Percentiles rank a stretch among this genome's conserved stretches.
Conservation (phyloP, 2,329 filamentous ascomycete species). For the Clarireedia paspali region DNA sequence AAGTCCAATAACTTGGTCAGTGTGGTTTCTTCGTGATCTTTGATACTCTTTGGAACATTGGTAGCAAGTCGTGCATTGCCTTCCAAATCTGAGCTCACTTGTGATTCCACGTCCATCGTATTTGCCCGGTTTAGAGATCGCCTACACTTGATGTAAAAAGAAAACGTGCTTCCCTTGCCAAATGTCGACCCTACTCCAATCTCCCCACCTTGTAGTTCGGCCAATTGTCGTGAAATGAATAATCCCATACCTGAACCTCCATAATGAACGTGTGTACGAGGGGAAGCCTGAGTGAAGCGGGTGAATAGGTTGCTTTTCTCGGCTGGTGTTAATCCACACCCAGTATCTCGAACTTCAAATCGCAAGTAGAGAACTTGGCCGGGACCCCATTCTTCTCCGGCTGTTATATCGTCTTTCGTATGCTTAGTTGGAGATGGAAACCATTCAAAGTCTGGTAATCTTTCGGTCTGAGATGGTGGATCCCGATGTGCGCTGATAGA, state of each 20-base stretch:
- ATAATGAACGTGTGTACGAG: slow-evolving; percentile 74
- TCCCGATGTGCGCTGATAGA: slow-evolving; percentile 25
- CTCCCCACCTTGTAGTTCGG: slow-evolving; percentile 72
- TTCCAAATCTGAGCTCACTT: not conserved
- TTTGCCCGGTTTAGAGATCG: slow-evolving; percentile 28
- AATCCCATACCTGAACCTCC: slow-evolving; percentile 73
- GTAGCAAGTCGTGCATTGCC: slow-evolving; percentile 10
- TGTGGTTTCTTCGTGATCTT: slow-evolving; percentile 1
- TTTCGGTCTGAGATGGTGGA: slow-evolving; percentile 41
- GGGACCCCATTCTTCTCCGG: slow-evolving; percentile 50
- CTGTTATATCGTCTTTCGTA: slow-evolving; percentile 17
- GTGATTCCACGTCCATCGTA: slow-evolving; percentile 1
- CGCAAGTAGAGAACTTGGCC: slow-evolving; percentile 66
- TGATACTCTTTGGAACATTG: slow-evolving; percentile 7
- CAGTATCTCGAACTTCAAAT: slow-evolving; percentile 69
- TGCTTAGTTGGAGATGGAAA: slow-evolving; percentile 29
- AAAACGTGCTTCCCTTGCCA: slow-evolving; percentile 65
- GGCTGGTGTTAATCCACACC: slow-evolving; percentile 61
- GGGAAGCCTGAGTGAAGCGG: slow-evolving; percentile 66
- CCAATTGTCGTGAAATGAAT: slow-evolving; percentile 72
- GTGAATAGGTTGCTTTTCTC: slow-evolving; percentile 72
- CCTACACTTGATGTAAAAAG: slow-evolving; percentile 52
- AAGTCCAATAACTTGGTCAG: not conserved
- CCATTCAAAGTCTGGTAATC: slow-evolving; percentile 24
- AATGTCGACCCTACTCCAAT: slow-evolving; percentile 66